Percentiles rank a stretch among this genome's conserved stretches.
Conservation (phyloP, 139 green algal genomes). For the Volvox africanus region DNA sequence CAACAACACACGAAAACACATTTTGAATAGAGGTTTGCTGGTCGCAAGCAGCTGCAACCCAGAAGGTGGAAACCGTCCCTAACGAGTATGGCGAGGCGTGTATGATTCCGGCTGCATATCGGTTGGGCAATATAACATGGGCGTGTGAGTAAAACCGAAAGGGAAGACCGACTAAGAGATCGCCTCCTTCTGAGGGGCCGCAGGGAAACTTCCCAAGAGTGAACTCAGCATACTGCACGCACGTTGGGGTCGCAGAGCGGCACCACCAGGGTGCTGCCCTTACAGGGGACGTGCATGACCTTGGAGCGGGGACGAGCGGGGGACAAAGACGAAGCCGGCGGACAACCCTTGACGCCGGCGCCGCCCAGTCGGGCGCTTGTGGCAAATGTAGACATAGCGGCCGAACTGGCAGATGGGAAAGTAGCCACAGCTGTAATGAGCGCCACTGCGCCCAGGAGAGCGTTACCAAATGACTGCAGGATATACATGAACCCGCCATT, state of each 20-base stretch:
- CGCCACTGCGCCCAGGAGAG: background rate
- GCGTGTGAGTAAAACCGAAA: too few species aligned
- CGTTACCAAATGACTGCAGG: background rate
- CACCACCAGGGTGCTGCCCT: slow-evolving; percentile 28
- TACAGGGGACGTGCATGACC: slow-evolving; percentile 33
- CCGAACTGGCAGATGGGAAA: background rate
- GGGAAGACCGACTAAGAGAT: too few species aligned
- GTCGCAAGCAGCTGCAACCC: too few species aligned
- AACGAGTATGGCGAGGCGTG: too few species aligned
- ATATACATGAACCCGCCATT: background rate
- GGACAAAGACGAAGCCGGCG: background rate
- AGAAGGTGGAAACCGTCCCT: too few species aligned
- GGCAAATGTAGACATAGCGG: background rate
- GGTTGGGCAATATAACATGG: too few species aligned
- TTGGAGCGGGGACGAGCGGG: slow-evolving; percentile 22
- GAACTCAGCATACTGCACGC: background rate
- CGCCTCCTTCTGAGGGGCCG: too few species aligned
- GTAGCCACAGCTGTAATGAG: background rate
- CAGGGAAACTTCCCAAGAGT: too few species aligned
- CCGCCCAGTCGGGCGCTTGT: background rate
- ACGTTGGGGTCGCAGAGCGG: background rate
- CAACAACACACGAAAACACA: background rate
- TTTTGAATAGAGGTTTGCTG: too few species aligned
- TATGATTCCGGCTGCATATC: too few species aligned
- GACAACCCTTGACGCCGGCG: background rate